Evolutionary conservation across 2,329 filamentous ascomycete species (phyloP), one percentile per base, ranked within the genome.

Genomic region (Huntiella abstrusa): DNA sequence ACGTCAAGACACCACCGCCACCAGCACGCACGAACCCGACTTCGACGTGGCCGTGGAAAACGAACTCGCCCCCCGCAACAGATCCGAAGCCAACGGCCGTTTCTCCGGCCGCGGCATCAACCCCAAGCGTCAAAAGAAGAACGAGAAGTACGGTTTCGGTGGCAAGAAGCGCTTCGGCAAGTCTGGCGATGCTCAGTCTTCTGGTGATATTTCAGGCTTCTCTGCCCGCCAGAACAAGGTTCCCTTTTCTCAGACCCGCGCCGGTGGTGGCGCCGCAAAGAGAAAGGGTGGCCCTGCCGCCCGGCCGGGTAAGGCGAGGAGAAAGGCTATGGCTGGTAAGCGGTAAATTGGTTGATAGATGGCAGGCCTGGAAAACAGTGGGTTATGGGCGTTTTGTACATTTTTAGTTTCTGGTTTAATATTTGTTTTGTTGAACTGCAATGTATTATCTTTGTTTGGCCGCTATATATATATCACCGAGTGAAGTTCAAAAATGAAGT

Each of bases 131-230:
- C 75, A 82, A 60, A 94, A 93, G 77, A 94, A 92, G 69, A 80
- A 98, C 59, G 73, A 83, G 53, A 95, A 94, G 67, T 96, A 80
- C 60, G 91, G 91, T 17, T 94, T 88, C 58, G 91, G 91, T 51
- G 91, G 91, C 55, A 95, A 94, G 76, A 98, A 98, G 72, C 72
- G 81, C 47, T 78, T 86, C 60, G 64, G 71, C 48, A 98, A 98
- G 75, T 94, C 86, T 51, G 85, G 85, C 54, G 87, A 95, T 62
- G 86, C 87, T 42, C 59, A 72, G 51, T 92, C 83, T 53, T 86
- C 78, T 41, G 80, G 75, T 51, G 91, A 98, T 60, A 65, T 92
- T 54, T 75, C 75, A 51, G 76, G 74, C 1, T 96, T 92, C 66
- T 86, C 80, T 46, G 71, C 70, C 34, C 85, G 80, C 69, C 82